Conservation (phyloP, 2,329 filamentous ascomycete species). For the Fusarium nygamai region DNA sequence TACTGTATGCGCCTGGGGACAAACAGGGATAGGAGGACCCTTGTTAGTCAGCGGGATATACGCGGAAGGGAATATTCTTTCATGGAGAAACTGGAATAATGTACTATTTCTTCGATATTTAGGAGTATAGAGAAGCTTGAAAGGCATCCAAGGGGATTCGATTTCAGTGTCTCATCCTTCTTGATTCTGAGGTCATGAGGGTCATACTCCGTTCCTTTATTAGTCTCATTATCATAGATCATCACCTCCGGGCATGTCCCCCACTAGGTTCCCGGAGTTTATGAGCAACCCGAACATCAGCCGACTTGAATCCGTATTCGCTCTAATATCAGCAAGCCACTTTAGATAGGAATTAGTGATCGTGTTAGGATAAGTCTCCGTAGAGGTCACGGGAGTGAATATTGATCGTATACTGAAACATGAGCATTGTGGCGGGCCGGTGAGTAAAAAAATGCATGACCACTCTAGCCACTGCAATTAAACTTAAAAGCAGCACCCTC, state of each 20-base stretch:
- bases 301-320: conserved; percentile 33
- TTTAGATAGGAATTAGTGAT: background rate
- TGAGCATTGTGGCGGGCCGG: background rate
- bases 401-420: background rate
- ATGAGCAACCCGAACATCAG: conserved; percentile 36
- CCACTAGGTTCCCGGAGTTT: conserved; percentile 30
- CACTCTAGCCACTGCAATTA: background rate
- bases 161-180: background rate
- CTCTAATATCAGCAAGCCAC: conserved; percentile 4
- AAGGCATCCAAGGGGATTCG: background rate
- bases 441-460: background rate
- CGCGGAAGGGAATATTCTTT: background rate
- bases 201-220: background rate
- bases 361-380: background rate
- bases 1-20: background rate
- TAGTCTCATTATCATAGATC: background rate
- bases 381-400: background rate
- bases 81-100: background rate
- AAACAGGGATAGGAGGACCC: conserved; percentile 11
- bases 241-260: conserved; percentile 3
- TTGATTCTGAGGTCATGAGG: conserved; percentile 21
- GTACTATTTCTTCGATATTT: background rate
- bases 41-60: conserved; percentile 35
- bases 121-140: background rate
- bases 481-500: background rate